Base-by-base conservation (phyloP, 345 rosid species). In the Gossypium rotundifolium region DNA sequence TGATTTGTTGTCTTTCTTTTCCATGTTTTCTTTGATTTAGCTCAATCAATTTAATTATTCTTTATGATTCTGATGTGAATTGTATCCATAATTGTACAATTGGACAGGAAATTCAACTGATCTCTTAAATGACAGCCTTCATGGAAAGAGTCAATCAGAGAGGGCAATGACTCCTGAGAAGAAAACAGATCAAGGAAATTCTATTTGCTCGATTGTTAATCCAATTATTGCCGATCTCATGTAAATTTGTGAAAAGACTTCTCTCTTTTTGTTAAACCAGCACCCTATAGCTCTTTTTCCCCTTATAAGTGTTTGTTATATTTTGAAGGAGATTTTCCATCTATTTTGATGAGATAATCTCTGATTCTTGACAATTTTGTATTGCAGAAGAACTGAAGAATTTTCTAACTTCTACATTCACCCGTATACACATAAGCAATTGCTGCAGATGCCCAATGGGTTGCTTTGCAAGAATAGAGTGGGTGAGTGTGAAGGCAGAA, bases 321-420 rank as follows among this genome's bases (percentile, higher is more conserved):
- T 1, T 29, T 29, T 33, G 40, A 5, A 33, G 40, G 40, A 5
- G 40, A 33, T 33, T 33, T 23, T 2, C 61, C 10, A 7, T 48
- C 17, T 20, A 10, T 51, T 74, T 29, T 42, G 51, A 16, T 25
- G 14, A 54, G 29, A 13, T 20, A 57, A 13, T 5, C 64, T 75
- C 40, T 79, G 51, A 53, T 65, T 33, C 58, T 18, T 57, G 65
- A 77, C 2, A 61, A 51, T 75, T 70, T 42, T 74, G 46, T 77
- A 75, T 58, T 79, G 79, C 91, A 93, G 97, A 60, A 60, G 64
- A 81, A 55, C 72, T 58, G 85, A 84, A 64, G 73, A 80, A 38
- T 74, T 61, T 74, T 86, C 88, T 60, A 80, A 84, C 74, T 81
- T 75, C 74, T 85, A 76, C 79, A 78, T 85, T 81, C 97, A 89